Evolutionary conservation across 2,329 filamentous ascomycete genomes (phyloP).

Genomic region (Graphilbum ipis-grandicollis): DNA sequence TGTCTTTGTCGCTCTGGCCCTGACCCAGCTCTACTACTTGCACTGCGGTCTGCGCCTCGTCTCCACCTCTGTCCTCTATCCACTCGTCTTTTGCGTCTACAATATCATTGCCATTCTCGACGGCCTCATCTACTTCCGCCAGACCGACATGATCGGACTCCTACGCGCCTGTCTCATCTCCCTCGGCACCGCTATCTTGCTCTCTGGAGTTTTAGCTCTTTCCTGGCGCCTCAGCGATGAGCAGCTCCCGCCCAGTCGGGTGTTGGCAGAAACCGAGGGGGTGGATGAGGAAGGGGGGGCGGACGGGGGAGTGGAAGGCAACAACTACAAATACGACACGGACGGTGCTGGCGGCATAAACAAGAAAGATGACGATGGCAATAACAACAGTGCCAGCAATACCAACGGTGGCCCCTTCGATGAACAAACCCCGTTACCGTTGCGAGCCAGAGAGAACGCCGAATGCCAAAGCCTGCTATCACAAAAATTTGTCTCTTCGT

Average conservation of each 20-base stretch:
- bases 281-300: too few species aligned
- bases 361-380: constrained; percentile 28
- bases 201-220: constrained; percentile 75
- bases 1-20: constrained; percentile 60
- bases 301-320: constrained; percentile 61
- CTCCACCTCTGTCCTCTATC: constrained; percentile 89
- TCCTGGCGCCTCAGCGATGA: constrained; percentile 86
- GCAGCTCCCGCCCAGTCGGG: constrained; percentile 44
- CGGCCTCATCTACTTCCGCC: constrained; percentile 90
- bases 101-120: constrained; percentile 98
- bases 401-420: too few species aligned
- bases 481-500: constrained; percentile 14
- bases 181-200: constrained; percentile 68
- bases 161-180: constrained; percentile 68
- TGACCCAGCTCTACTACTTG: constrained; percentile 88
- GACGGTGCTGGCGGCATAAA: constrained; percentile 38
- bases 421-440: too few species aligned
- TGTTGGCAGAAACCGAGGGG: too few species aligned
- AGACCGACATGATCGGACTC: constrained; percentile 61
- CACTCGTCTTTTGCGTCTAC: constrained; percentile 95
- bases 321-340: constrained; percentile 37
- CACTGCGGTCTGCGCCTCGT: constrained; percentile 87
- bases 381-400: not conserved
- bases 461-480: constrained; percentile 7
- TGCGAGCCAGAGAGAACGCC: constrained; percentile 19